Evolutionary conservation across 2,329 filamentous ascomycete genomes (phyloP).

Genomic region (Fusarium sacchari): DNA sequence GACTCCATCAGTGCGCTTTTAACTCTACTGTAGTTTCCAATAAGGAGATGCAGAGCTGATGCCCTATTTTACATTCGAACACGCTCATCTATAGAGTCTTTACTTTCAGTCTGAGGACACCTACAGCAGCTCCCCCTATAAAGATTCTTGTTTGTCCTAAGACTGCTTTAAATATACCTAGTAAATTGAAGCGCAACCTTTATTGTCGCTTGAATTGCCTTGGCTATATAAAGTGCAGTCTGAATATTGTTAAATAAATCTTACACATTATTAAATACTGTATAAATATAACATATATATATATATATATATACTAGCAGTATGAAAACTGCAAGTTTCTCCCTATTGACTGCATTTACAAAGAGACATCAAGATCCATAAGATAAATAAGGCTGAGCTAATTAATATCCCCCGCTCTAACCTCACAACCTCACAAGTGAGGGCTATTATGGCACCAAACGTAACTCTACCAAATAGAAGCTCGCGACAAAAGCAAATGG

Average conservation of each 20-base stretch:
- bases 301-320: too few species aligned
- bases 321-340: neutral
- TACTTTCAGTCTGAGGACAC: rapidly evolving
- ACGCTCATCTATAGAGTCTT: neutral
- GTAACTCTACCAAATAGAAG: too few species aligned
- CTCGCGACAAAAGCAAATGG: too few species aligned
- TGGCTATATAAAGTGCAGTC: too few species aligned
- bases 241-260: too few species aligned
- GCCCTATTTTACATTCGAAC: rapidly evolving
- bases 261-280: too few species aligned
- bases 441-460: neutral
- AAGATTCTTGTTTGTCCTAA: rapidly evolving
- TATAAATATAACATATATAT: too few species aligned
- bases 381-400: neutral
- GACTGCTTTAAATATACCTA: rapidly evolving
- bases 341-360: rapidly evolving
- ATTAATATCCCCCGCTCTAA: too few species aligned
- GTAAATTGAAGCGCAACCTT: rapidly evolving
- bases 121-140: rapidly evolving
- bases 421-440: too few species aligned
- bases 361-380: neutral
- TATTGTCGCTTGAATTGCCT: too few species aligned
- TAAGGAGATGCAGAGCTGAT: rapidly evolving
- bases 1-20: rapidly evolving
- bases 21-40: rapidly evolving